Evolutionary conservation across 192 early-diverging fungal species (phyloP).

Genomic region (Chytriomyces confervae): DNA sequence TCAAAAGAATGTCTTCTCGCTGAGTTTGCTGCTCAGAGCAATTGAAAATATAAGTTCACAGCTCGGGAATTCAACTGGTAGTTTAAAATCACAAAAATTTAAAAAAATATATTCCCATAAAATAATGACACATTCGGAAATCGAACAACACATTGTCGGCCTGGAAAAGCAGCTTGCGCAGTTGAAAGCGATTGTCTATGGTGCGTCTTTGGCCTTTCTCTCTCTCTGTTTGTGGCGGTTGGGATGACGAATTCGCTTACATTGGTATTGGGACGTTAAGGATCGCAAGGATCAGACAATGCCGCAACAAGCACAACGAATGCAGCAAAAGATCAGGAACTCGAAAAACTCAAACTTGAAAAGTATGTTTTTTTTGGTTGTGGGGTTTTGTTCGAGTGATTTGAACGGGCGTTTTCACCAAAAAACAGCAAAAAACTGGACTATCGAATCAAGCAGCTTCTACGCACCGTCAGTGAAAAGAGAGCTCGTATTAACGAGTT

Average conservation of each 20-base stretch:
- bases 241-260: not conserved
- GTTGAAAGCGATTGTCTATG: constrained; percentile 24
- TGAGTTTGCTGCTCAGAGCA: no score
- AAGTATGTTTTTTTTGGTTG: constrained; percentile 12
- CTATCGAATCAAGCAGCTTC: constrained; percentile 23
- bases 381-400: not conserved
- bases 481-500: constrained; percentile 15
- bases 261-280: not conserved
- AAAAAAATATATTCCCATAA: not conserved
- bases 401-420: not conserved
- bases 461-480: constrained; percentile 27
- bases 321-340: constrained; percentile 19
- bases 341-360: constrained; percentile 6
- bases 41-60: no score
- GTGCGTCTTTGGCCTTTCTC: not conserved
- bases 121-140: not conserved
- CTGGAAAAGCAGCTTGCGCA: constrained; percentile 31
- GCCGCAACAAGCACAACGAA: not conserved
- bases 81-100: not conserved
- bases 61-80: no score
- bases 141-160: constrained; percentile 28
- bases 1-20: not conserved
- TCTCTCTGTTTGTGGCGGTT: not conserved
- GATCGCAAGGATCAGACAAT: not conserved
- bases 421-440: constrained; percentile 31